Percentiles rank a stretch among this genome's conserved stretches.
Evolutionary conservation across 2,329 filamentous ascomycete genomes (phyloP).

Genomic region (Apiospora marii): DNA sequence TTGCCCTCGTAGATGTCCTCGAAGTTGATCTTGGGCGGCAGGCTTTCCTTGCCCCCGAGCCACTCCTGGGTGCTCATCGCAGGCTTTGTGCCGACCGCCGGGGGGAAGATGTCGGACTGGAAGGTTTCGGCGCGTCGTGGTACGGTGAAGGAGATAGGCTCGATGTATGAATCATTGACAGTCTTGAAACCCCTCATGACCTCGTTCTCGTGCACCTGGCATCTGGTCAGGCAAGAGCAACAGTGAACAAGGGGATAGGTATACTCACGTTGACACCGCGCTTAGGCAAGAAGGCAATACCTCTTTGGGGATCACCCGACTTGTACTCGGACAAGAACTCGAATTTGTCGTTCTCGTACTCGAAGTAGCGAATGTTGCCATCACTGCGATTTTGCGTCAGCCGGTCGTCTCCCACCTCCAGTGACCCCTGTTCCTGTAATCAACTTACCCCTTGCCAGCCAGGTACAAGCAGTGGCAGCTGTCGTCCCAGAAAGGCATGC

Average conservation of each 20-base stretch:
- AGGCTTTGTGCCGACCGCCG: slow-evolving; percentile 80
- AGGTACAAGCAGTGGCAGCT: slow-evolving; percentile 94
- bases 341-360: slow-evolving; percentile 98
- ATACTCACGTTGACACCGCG: slow-evolving; percentile 83
- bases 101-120: slow-evolving; percentile 96
- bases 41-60: slow-evolving; percentile 82
- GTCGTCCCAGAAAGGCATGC: slow-evolving; percentile 99
- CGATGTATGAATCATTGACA: slow-evolving; percentile 91
- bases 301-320: slow-evolving; percentile 92
- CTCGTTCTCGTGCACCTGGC: slow-evolving; percentile 89
- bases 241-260: neutral
- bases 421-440: neutral
- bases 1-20: slow-evolving; percentile 90
- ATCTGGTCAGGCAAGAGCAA: neutral
- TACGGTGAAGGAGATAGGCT: slow-evolving; percentile 97
- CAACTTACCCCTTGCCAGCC: slow-evolving; percentile 89
- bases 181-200: slow-evolving; percentile 97
- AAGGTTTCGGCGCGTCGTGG: slow-evolving; percentile 92
- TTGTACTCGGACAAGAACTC: slow-evolving; percentile 98
- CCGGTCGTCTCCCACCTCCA: neutral
- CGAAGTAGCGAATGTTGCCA: slow-evolving; percentile 98
- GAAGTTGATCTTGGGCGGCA: slow-evolving; percentile 92
- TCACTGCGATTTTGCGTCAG: slow-evolving; percentile 64
- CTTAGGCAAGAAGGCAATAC: slow-evolving; percentile 92
- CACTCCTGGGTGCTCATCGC: slow-evolving; percentile 84